phyloP scores from a whole-genome alignment of 140 eudicot genomes.

The Anethum foeniculum region DNA sequence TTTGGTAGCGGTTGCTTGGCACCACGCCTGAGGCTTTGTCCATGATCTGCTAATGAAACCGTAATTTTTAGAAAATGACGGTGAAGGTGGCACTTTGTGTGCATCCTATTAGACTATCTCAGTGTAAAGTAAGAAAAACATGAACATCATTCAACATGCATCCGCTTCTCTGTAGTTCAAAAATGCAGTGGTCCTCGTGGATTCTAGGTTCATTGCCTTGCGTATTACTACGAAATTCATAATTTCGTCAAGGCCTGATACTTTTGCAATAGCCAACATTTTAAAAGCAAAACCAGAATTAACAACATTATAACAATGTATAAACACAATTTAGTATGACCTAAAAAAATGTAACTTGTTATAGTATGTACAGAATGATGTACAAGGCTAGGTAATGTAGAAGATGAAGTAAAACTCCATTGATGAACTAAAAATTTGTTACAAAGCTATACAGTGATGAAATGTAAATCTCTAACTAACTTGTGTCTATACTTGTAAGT shows the following conservation, averaged over 20 bases:
- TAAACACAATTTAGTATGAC: too few species aligned
- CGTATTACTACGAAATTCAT: not conserved
- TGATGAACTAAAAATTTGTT: too few species aligned
- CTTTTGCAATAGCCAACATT: not conserved
- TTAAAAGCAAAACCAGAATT: too few species aligned
- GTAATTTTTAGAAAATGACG: not conserved
- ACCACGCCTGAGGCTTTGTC: not conserved
- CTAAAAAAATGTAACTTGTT: too few species aligned
- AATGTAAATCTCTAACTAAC: too few species aligned
- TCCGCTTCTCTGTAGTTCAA: not conserved
- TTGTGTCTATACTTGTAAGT: too few species aligned
- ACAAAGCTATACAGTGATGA: too few species aligned
- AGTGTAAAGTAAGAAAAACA: not conserved
- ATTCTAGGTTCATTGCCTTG: not conserved
- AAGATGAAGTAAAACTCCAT: too few species aligned
- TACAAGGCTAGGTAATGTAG: too few species aligned
- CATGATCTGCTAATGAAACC: not conserved
- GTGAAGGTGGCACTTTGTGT: not conserved
- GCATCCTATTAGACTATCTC: not conserved
- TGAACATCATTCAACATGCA: not conserved
- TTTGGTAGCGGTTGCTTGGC: not conserved
- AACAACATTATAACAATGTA: not conserved
- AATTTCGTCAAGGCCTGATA: not conserved
- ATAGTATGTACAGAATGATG: too few species aligned
- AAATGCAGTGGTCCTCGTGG: not conserved